Evolutionary conservation across 1,284 basidiomycete species (phyloP).

Genomic region (Ustilago esculenta): DNA sequence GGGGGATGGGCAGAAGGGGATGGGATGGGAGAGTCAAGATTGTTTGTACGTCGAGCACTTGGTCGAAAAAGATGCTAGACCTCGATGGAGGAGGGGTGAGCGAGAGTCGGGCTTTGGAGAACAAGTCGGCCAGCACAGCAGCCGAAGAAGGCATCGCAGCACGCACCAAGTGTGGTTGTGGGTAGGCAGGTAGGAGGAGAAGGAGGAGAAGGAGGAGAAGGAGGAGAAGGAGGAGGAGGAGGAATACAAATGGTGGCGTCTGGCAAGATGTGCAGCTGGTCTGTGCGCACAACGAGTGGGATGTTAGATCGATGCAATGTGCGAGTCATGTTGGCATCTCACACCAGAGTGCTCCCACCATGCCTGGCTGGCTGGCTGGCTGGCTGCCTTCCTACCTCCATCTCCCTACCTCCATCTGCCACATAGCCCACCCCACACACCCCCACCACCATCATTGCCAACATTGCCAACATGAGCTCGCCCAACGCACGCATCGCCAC

Average conservation of each 20-base stretch:
- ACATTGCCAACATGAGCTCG: too few relatives aligned
- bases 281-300: too few relatives aligned
- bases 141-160: slow-evolving; percentile 18
- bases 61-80: slow-evolving; percentile 39
- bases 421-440: too few relatives aligned
- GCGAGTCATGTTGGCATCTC: slow-evolving; percentile 26
- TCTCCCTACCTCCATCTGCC: too few relatives aligned
- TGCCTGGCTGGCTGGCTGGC: too few relatives aligned
- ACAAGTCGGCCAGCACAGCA: slow-evolving; percentile 27
- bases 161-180: background rate
- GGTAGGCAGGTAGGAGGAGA: too few relatives aligned
- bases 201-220: slow-evolving; percentile 1
- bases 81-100: slow-evolving; percentile 22
- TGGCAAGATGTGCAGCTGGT: too few relatives aligned
- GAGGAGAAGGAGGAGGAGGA: slow-evolving; percentile 2
- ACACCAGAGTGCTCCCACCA: too few relatives aligned
- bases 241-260: too few relatives aligned
- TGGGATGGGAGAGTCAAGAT: slow-evolving; percentile 25
- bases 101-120: slow-evolving; percentile 27
- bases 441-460: slow-evolving; percentile 3
- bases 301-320: slow-evolving; percentile 13
- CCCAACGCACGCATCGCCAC: slow-evolving; percentile 48
- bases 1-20: slow-evolving; percentile 14
- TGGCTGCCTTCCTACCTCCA: too few relatives aligned
- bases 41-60: slow-evolving; percentile 31